Percentiles rank a stretch among this genome's conserved stretches.
Evolutionary conservation across 1,139 yeast genomes (phyloP).

Genomic region (Candida labiduridarum): DNA sequence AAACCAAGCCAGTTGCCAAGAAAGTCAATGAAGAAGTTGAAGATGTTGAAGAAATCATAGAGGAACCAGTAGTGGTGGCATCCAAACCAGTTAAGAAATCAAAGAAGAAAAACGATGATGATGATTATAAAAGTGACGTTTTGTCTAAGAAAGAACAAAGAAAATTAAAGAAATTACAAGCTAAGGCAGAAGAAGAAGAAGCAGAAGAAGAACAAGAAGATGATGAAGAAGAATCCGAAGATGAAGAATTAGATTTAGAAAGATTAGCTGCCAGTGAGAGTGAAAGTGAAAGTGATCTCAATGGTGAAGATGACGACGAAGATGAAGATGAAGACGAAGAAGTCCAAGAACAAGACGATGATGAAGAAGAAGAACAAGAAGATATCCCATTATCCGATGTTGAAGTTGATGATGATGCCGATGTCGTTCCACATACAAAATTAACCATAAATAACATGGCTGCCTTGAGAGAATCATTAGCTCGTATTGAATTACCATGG

Average conservation of each 20-base stretch:
- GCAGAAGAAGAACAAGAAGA: conserved; percentile 30
- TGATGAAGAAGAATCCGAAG: conserved; percentile 30
- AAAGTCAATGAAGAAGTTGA: conserved; percentile 12
- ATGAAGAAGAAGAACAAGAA: conserved; percentile 51
- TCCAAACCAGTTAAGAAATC: conserved; percentile 11
- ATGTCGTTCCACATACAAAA: conserved; percentile 86
- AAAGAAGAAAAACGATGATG: conserved; percentile 24
- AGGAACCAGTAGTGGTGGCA: conserved; percentile 10
- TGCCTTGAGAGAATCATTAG: conserved; percentile 68
- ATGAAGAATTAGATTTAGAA: conserved; percentile 51
- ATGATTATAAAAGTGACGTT: conserved; percentile 47
- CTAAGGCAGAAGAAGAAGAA: conserved; percentile 23
- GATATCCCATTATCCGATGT: conserved; percentile 79
- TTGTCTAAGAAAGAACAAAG: conserved; percentile 69
- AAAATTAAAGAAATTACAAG: conserved; percentile 54
- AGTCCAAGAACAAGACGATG: conserved; percentile 47
- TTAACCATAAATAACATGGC: conserved; percentile 75
- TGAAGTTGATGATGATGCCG: conserved; percentile 84
- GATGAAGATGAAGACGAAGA: conserved; percentile 46
- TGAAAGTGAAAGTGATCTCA: conserved; percentile 41
- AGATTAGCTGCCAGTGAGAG: conserved; percentile 57
- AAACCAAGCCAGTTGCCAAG: conserved; percentile 23
- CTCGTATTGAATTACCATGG: conserved; percentile 75
- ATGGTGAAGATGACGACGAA: conserved; percentile 45
- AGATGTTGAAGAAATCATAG: conserved; percentile 11